Percentiles rank a stretch among this genome's conserved stretches.
These are phyloP conservation scores for Coffea humblotiana DNA, from an alignment of 305 asterid genomes.

Conservation along the genomic window DNA sequence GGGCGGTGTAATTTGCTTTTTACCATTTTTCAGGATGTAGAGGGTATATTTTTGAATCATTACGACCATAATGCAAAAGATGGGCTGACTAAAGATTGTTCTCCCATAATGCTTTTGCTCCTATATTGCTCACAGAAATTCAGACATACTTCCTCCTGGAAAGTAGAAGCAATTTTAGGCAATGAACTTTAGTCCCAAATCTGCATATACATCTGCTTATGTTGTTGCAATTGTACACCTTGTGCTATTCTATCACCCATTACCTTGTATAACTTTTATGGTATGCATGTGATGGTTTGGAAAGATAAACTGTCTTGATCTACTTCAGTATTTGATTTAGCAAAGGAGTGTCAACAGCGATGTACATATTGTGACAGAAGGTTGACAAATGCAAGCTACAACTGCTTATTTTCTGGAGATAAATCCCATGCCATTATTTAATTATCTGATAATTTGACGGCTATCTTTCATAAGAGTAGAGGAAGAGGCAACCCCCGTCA, in stretches of 20 bases:
- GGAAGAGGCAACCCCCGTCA: background rate
- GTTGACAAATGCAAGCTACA: background rate
- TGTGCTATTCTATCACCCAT: background rate
- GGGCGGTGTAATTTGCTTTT: background rate
- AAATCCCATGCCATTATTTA: background rate
- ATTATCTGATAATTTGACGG: background rate
- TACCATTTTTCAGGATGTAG: background rate
- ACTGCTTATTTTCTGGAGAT: background rate
- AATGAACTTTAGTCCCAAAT: background rate
- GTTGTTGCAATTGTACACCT: background rate
- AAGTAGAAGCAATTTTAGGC: background rate
- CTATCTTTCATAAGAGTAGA: background rate
- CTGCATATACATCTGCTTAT: background rate
- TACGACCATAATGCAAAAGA: background rate
- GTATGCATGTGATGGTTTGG: background rate
- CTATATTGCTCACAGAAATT: background rate
- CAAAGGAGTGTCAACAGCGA: background rate
- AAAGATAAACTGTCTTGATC: background rate
- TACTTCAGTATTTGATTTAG: background rate
- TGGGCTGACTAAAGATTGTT: background rate
- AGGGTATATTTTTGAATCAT: background rate
- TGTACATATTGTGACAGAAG: background rate
- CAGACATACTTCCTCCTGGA: background rate
- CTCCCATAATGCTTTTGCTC: background rate
- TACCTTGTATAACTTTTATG: background rate